Conservation (phyloP, 306 rosid genomes). For the Acacia crassicarpa region DNA sequence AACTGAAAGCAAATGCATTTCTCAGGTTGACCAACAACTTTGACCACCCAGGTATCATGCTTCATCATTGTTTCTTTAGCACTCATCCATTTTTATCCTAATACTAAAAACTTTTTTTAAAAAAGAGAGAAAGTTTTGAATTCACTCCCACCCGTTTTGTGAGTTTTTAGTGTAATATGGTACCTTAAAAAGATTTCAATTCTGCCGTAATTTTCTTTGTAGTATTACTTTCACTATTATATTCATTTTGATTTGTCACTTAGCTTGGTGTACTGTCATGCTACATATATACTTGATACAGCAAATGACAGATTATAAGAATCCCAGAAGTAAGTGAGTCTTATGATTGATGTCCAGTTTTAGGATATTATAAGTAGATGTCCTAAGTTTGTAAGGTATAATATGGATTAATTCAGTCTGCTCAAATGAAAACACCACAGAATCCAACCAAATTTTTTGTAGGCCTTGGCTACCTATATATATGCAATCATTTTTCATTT, state of each 20-base stretch:
- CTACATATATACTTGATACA: neutral
- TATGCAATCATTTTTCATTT: neutral
- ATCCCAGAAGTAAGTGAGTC: neutral
- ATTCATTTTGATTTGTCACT: neutral
- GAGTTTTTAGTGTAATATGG: neutral
- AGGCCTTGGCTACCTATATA: neutral
- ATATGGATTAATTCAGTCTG: too few relatives aligned
- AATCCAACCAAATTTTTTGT: neutral
- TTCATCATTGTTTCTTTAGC: neutral
- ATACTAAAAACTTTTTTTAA: neutral
- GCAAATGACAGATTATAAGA: neutral
- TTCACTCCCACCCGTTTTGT: neutral
- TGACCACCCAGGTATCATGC: neutral
- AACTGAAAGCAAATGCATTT: slow-evolving; percentile 23
- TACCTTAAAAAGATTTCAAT: neutral
- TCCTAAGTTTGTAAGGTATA: too few relatives aligned
- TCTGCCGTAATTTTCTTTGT: neutral
- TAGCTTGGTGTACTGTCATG: neutral
- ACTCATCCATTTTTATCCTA: neutral
- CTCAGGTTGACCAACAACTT: slow-evolving; percentile 33
- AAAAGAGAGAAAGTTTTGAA: too few relatives aligned
- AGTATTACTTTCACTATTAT: neutral
- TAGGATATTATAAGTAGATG: too few relatives aligned
- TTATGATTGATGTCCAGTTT: too few relatives aligned
- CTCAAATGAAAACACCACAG: neutral